These are phyloP conservation scores for Chytridium lagenaria DNA, from an alignment of 371 early-diverging fungal genomes.

Conservation along the genomic window DNA sequence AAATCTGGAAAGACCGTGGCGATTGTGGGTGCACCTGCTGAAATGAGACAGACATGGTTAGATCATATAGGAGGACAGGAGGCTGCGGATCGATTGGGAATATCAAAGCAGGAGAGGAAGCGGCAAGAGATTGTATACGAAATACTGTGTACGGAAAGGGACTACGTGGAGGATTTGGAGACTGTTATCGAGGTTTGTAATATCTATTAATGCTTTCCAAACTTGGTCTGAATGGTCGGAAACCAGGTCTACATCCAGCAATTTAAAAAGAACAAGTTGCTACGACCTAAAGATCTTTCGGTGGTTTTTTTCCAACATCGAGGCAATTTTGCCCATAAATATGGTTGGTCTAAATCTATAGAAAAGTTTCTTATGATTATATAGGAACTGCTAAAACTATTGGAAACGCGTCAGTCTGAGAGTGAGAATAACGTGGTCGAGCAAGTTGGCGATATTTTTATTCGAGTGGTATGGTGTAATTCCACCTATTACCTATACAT, in stretches of 20 bases:
- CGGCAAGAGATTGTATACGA: conserved; percentile 72
- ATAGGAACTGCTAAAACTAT: conserved; percentile 41
- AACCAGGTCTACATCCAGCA: conserved; percentile 64
- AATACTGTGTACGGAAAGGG: conserved; percentile 65
- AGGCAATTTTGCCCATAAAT: conserved; percentile 58
- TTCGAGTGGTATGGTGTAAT: conserved; percentile 50
- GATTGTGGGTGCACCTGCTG: conserved; percentile 43
- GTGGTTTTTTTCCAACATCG: conserved; percentile 65
- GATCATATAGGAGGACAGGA: conserved; percentile 53
- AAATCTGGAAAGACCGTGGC: conserved; percentile 22
- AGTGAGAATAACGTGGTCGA: conserved; percentile 40
- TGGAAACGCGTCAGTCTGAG: conserved; percentile 42
- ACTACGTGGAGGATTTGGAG: conserved; percentile 67
- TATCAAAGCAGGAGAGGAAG: conserved; percentile 50
- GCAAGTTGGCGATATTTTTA: conserved; percentile 53
- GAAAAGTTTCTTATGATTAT: background rate
- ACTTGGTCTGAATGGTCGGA: no score
- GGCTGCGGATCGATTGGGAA: conserved; percentile 41
- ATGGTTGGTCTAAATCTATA: conserved; percentile 32
- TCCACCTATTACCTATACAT: no score
- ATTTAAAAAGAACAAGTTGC: conserved; percentile 49
- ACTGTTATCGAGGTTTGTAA: conserved; percentile 61
- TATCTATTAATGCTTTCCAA: background rate
- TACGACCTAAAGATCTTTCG: conserved; percentile 56
- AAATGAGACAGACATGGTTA: conserved; percentile 42